Evolutionary conservation across 148 eudicot genomes (phyloP).

Genomic region (Nepenthes mirabilis): DNA sequence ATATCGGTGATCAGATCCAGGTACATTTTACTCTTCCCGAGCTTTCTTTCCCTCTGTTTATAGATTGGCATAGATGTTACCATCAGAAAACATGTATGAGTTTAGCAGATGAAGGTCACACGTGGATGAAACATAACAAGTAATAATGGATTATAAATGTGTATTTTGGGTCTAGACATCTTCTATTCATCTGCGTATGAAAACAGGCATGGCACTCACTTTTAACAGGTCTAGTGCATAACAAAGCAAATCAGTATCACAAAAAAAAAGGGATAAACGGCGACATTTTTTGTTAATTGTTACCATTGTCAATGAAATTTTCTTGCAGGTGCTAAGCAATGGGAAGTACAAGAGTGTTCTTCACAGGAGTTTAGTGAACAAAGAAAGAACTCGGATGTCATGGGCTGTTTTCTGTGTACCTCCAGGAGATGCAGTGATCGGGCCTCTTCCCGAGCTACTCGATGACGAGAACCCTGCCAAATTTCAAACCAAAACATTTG

Average conservation of each 20-base stretch:
- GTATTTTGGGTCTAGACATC: no score
- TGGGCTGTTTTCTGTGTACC: slow-evolving; percentile 41
- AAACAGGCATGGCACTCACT: no score
- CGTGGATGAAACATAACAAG: no score
- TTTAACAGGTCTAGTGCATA: no score
- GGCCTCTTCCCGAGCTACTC: slow-evolving; percentile 21
- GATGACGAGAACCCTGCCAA: slow-evolving; percentile 18
- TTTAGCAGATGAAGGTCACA: no score
- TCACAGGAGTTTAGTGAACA: slow-evolving; percentile 35
- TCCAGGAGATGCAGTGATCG: slow-evolving; percentile 19
- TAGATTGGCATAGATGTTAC: no score
- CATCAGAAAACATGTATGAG: no score
- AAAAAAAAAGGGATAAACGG: no score
- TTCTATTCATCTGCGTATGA: no score
- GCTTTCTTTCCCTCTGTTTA: background rate
- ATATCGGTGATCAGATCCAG: slow-evolving; percentile 36
- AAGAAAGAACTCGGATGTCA: slow-evolving; percentile 30
- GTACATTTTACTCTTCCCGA: slow-evolving; percentile 2
- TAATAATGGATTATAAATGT: no score
- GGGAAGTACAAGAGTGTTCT: slow-evolving; percentile 44
- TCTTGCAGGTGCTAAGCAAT: slow-evolving; percentile 29
- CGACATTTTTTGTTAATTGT: no score
- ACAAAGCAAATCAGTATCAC: no score
- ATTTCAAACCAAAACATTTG: slow-evolving; percentile 26
- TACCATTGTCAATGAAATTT: background rate